Evolutionary conservation across 805 yeast species (phyloP), one percentile per base, ranked within the genome.

Genomic region (Ogataea corticis): DNA sequence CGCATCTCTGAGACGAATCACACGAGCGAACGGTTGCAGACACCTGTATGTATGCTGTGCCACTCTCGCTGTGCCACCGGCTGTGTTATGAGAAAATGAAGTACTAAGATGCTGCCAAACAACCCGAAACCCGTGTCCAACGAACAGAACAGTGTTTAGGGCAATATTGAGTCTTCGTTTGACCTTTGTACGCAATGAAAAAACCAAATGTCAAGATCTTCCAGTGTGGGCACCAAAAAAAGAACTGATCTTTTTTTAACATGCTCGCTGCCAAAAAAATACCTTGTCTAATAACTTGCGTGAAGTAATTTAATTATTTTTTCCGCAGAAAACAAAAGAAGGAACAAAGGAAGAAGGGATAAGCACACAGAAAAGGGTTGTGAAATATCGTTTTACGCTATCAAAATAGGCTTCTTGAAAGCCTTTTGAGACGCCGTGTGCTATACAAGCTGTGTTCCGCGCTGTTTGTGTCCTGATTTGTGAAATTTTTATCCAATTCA

Each of bases 1-100:
- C 38, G 38, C 38, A 35, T 35, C 10, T n/a, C n/a, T 15, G 29
- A 16, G 31, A 9, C 9, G 25, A 5, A 6, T 21, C 25, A 21
- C 7, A 21, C 25, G 25, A 21, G 7, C 7, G 25, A 9, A 21
- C 25, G 9, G 25, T 21, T 21, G 25, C 25, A 21, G 25, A 6
- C 25, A 21, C 25, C 25, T 5, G 9, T 21, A 21, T 21, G 25
- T 21, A 21, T 6, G 25, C 23, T 18, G 25, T 33, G 37, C 25
- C 37, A 33, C 37, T 33, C 27, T 33, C 21, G 19, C 28, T 6
- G 18, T 25, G 38, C 30, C 38, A 35, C 30, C 18, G 38, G 38
- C 29, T 14, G 21, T 13, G 19, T 35, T 4, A 18, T 23, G 30
- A 30, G 38, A 30, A 14, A 25, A 28, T 12, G 27, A 19, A 21